Evolutionary conservation across 2,329 filamentous ascomycete genomes (phyloP).

Genomic region (Coniochaeta sp.): DNA sequence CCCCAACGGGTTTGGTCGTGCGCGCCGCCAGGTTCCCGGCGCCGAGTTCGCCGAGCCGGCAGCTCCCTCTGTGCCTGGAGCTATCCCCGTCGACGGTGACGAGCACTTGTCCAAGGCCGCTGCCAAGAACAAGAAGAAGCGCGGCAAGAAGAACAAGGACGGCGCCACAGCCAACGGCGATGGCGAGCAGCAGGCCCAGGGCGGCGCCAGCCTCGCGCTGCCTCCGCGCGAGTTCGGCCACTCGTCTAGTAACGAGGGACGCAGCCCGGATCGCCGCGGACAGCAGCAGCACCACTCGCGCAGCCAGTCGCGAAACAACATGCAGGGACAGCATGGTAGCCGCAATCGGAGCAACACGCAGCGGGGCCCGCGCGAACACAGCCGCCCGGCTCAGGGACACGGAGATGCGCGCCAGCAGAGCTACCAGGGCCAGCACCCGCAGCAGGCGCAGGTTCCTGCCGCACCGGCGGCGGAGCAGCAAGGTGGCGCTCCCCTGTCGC

Average conservation of each 20-base stretch:
- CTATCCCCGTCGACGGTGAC: constrained; percentile 61
- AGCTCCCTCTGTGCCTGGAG: constrained; percentile 57
- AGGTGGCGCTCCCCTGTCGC: constrained; percentile 29
- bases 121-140: constrained; percentile 98
- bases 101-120: constrained; percentile 76
- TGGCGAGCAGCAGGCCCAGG: constrained; percentile 11
- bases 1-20: constrained; percentile 71
- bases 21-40: constrained; percentile 76
- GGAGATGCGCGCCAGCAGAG: constrained; percentile 19
- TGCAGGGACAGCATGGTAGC: constrained; percentile 24
- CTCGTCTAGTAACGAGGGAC: constrained; percentile 42
- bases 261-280: constrained; percentile 61
- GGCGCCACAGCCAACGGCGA: constrained; percentile 49
- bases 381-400: constrained; percentile 19
- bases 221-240: constrained; percentile 33
- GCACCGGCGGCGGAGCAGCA: constrained; percentile 32
- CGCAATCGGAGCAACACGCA: constrained; percentile 46
- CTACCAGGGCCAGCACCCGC: constrained; percentile 2
- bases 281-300: constrained; percentile 38
- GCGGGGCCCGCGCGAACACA: constrained; percentile 24
- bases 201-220: constrained; percentile 39
- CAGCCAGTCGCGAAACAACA: constrained; percentile 46
- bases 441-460: constrained; percentile 20
- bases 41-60: constrained; percentile 60
- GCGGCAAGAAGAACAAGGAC: constrained; percentile 87